A percentile compares a stretch with the other conserved stretches of the same genome.
Conservation (phyloP, 257 asterid species). For the Prunella vulgaris region DNA sequence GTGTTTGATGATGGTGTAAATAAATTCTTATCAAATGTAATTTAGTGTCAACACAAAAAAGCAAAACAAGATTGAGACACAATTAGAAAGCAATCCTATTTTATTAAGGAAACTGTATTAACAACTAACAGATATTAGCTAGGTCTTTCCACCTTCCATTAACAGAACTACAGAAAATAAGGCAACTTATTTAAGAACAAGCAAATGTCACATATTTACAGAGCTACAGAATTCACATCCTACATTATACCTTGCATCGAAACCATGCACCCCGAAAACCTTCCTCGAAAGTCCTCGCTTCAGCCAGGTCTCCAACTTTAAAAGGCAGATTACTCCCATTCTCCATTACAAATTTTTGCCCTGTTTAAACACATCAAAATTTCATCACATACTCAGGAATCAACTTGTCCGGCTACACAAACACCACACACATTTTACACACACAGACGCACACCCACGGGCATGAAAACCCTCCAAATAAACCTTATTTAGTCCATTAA, state of each 20-base stretch:
- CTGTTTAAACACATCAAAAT: neutral
- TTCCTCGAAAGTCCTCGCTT: slow-evolving; percentile 33
- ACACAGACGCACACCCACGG: no score
- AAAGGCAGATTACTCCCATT: slow-evolving; percentile 21
- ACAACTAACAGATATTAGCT: neutral
- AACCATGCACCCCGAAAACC: slow-evolving; percentile 70
- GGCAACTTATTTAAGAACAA: neutral
- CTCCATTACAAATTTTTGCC: slow-evolving; percentile 22
- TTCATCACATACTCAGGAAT: no score
- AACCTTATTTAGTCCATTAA: neutral
- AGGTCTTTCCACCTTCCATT: neutral
- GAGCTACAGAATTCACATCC: neutral
- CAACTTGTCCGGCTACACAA: no score
- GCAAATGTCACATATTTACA: neutral
- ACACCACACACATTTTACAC: no score
- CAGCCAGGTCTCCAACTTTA: slow-evolving; percentile 41
- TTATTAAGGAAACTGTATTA: neutral
- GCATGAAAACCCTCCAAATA: neutral
- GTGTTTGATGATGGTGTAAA: no score
- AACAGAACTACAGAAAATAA: neutral
- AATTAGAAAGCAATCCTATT: neutral
- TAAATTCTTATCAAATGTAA: neutral
- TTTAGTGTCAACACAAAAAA: neutral
- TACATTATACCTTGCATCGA: slow-evolving; percentile 36
- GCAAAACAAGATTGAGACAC: no score